Evolutionary conservation across 805 yeast genomes (phyloP).

Genomic region (Crinitomyces ghanaensis): DNA sequence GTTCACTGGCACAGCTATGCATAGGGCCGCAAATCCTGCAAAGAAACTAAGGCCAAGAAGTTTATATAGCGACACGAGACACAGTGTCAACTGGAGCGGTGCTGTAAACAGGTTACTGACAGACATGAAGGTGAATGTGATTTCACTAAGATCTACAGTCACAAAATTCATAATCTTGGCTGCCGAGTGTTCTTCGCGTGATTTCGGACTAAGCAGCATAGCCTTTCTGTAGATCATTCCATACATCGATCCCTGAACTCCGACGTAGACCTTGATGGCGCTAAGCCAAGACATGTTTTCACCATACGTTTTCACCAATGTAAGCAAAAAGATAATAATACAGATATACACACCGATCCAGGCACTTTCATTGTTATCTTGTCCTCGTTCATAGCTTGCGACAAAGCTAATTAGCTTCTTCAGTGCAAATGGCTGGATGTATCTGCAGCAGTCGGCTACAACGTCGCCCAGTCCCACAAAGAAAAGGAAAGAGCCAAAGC

Average conservation of each 20-base stretch:
- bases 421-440: slow-evolving; percentile 67
- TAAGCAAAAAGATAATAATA: slow-evolving; percentile 42
- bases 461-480: slow-evolving; percentile 27
- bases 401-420: slow-evolving; percentile 46
- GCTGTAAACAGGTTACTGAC: slow-evolving; percentile 80
- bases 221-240: slow-evolving; percentile 47
- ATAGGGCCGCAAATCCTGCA: slow-evolving; percentile 3
- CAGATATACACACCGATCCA: slow-evolving; percentile 49
- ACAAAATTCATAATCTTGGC: slow-evolving; percentile 67
- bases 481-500: slow-evolving; percentile 3
- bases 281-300: slow-evolving; percentile 44
- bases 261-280: slow-evolving; percentile 45
- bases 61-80: slow-evolving; percentile 54
- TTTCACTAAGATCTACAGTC: slow-evolving; percentile 55
- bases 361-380: slow-evolving; percentile 23
- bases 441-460: slow-evolving; percentile 49
- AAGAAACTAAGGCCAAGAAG: slow-evolving; percentile 7
- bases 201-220: slow-evolving; percentile 47
- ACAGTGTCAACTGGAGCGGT: slow-evolving; percentile 71
- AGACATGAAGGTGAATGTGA: slow-evolving; percentile 56
- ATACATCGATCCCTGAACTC: slow-evolving; percentile 38
- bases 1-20: slow-evolving; percentile 5
- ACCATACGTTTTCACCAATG: slow-evolving; percentile 44
- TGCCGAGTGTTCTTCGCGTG: slow-evolving; percentile 44
- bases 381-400: slow-evolving; percentile 26